Evolutionary conservation across 1,284 basidiomycete genomes (phyloP).

Genomic region (Kalmanozyma brasiliensis): DNA sequence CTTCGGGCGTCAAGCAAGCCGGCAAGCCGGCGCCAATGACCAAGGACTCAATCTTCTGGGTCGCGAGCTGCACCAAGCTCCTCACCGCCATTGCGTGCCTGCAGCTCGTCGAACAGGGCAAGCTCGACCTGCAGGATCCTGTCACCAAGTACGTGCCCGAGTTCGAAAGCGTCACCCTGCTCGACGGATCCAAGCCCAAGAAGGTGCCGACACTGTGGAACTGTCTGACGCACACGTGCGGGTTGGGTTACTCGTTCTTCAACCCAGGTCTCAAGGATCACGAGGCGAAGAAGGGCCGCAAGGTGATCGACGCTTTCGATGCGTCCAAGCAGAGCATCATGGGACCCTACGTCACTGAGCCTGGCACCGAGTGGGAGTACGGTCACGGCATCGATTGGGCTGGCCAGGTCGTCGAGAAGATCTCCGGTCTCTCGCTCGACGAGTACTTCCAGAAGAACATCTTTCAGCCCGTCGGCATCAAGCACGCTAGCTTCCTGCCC

Average conservation of each 20-base stretch:
- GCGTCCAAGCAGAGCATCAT: conserved; percentile 18
- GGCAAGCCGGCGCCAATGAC: conserved; percentile 45
- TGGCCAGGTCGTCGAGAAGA: conserved; percentile 45
- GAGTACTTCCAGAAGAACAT: conserved; percentile 56
- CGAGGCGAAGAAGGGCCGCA: conserved; percentile 19
- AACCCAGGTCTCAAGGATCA: conserved; percentile 32
- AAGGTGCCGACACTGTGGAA: conserved; percentile 49
- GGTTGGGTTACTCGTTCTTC: conserved; percentile 48
- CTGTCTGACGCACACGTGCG: conserved; percentile 51
- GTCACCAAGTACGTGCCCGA: conserved; percentile 56
- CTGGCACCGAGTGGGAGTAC: conserved; percentile 58
- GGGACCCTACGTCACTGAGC: conserved; percentile 46
- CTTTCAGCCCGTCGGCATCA: conserved; percentile 57
- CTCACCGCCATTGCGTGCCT: conserved; percentile 65
- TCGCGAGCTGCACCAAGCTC: conserved; percentile 66
- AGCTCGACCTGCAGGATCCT: conserved; percentile 58
- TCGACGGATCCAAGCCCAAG: conserved; percentile 42
- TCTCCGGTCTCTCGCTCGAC: conserved; percentile 50
- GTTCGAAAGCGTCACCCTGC: conserved; percentile 46
- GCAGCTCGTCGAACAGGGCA: conserved; percentile 64
- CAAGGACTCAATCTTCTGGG: conserved; percentile 55
- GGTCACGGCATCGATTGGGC: conserved; percentile 52
- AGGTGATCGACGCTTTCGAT: conserved; percentile 37
- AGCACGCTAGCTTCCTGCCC: conserved; percentile 41
- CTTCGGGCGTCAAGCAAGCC: conserved; percentile 49